phyloP scores from a whole-genome alignment of 352 stramenopile species.

The Pythium folliculosum region DNA sequence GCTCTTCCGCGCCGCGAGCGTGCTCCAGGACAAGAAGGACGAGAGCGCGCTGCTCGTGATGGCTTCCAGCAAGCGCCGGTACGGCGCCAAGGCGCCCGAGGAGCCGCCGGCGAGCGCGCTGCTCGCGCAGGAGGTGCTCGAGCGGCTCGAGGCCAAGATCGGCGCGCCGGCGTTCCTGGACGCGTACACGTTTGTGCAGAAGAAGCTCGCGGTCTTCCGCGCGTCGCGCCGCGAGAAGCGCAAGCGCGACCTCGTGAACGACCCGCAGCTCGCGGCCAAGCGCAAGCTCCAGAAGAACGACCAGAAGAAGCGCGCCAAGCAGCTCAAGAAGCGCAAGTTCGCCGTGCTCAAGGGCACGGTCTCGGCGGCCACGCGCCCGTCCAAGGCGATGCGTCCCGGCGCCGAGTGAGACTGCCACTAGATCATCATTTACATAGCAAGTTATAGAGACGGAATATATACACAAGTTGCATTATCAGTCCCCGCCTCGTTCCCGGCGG shows the following conservation, averaged over 20 bases:
- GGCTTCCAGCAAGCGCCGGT: conserved; percentile 3
- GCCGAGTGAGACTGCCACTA: conserved; percentile 38
- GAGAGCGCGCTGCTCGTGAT: conserved; percentile 22
- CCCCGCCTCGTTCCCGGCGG: too few relatives aligned
- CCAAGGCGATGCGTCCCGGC: conserved; percentile 65
- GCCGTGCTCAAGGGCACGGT: conserved; percentile 79
- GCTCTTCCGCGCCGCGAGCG: conserved; percentile 68
- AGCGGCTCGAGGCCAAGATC: conserved; percentile 82
- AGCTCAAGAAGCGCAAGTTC: conserved; percentile 89
- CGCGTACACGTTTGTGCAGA: conserved; percentile 85
- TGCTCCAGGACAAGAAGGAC: conserved; percentile 51
- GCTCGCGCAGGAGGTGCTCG: conserved; percentile 85
- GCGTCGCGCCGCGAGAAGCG: conserved; percentile 74
- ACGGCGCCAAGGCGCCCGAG: conserved; percentile 13
- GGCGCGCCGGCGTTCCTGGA: conserved; percentile 72
- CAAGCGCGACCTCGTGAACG: conserved; percentile 73
- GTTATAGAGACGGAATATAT: neutral
- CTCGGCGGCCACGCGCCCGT: conserved; percentile 55
- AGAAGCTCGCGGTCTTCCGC: conserved; percentile 72
- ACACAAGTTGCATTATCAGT: neutral
- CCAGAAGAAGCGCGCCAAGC: conserved; percentile 76
- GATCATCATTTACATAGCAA: neutral
- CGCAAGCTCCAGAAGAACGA: conserved; percentile 89
- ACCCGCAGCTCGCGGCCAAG: conserved; percentile 71
- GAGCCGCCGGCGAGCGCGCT: conserved; percentile 49